Evolutionary conservation across 805 yeast species (phyloP), one percentile per base, ranked within the genome.

Genomic region (Saccharomyces eubayanus): DNA sequence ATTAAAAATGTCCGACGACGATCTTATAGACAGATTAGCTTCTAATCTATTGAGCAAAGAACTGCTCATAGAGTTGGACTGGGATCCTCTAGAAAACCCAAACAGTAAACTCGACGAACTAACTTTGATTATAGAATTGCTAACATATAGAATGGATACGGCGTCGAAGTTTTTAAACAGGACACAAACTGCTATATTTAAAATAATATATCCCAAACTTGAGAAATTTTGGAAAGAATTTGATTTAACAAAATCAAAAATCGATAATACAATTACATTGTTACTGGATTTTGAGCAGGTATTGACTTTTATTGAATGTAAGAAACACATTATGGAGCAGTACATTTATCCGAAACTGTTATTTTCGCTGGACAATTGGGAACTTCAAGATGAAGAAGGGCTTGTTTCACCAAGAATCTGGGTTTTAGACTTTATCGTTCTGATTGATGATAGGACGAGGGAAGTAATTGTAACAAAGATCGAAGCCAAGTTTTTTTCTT

Each of bases 281-380:
- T 20, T 65, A 11, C 31, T 63, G 10, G 57, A 63, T 43, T 65
- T 57, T 47, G 64, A 62, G 43, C 43, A 55, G 2, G 48, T 63
- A 1, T 36, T 66, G n/a, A 55, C 51, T 21, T 65, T 58, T 48
- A 60, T 62, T 16, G 54, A 51, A 29, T 55, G 61, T 48, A 54
- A 49, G 16, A 59, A 67, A 3, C 62, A 62, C 46, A 51, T 79
- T 12, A 48, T 70, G 3, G 52, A 61, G 5, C 62, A 60, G 2
- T 62, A 66, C 5, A 61, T 82, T 1, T 51, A 67, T 0, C 80
- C 81, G 0, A 72, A 68, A 31, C 61, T 82, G 3, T 43, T 59
- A 0, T 24, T 55, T 2, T 71, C 67, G 0, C 63, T 80, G 5
- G 54, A 62, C 3, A 56, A 58, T 0, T 78, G 82, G 82, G 57